phyloP scores from a whole-genome alignment of 495 filamentous ascomycete genomes.

The Apodospora peruviana region DNA sequence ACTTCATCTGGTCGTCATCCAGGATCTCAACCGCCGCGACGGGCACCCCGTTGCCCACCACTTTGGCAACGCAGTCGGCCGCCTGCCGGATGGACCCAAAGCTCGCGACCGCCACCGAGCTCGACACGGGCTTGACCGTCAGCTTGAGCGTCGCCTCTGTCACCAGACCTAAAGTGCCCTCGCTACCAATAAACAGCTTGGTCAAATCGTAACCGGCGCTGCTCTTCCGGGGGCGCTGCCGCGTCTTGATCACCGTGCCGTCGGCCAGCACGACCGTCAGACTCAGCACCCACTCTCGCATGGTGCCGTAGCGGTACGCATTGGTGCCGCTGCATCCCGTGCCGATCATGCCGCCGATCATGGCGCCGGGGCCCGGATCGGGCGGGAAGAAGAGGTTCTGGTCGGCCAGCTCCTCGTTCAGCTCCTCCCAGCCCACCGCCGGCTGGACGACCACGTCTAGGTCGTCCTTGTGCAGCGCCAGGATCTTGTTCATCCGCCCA shows the following conservation, averaged over 20 bases:
- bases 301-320: conserved; percentile 88
- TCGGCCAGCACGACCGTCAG: conserved; percentile 91
- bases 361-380: conserved; percentile 74
- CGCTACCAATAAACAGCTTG: conserved; percentile 71
- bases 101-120: conserved; percentile 76
- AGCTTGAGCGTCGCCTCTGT: conserved; percentile 79
- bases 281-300: conserved; percentile 92
- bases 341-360: conserved; percentile 95
- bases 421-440: conserved; percentile 69
- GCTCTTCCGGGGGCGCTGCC: conserved; percentile 69
- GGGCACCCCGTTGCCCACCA: conserved; percentile 75
- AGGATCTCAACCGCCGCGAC: conserved; percentile 88
- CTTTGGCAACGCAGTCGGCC: conserved; percentile 70
- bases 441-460: conserved; percentile 80
- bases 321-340: conserved; percentile 94
- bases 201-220: conserved; percentile 84
- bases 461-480: conserved; percentile 65
- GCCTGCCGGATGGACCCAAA: conserved; percentile 76
- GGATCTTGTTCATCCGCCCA: conserved; percentile 65
- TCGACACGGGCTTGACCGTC: conserved; percentile 67
- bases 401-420: conserved; percentile 66
- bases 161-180: conserved; percentile 73
- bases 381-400: conserved; percentile 77
- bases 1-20: conserved; percentile 91
- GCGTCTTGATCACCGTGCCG: conserved; percentile 85